Base-by-base conservation (phyloP, 768 basidiomycete species). In the Boletus huronensis region DNA sequence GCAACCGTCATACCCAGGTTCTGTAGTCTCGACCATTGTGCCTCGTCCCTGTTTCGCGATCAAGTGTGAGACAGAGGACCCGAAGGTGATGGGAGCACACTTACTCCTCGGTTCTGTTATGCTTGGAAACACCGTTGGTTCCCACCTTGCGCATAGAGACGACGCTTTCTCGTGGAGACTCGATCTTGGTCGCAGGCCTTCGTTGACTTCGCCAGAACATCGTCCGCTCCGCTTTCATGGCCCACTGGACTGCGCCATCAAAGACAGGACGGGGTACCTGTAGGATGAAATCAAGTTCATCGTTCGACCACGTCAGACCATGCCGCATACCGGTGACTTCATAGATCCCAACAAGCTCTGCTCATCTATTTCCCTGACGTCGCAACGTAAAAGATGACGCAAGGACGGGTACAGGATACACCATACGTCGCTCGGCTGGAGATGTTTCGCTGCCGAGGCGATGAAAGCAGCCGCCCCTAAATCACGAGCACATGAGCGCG, bases 341-440 rank as follows among this genome's bases (percentile, higher is more conserved):
- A 96, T 77, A 2, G 86, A 83, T 28, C 80, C 75, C 28, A 98
- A 70, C n/a, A 99, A 64, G 42, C 82, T 85, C 48, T 79, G 78
- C 54, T 90, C 91, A 46, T 89, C 82, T 44, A 98, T 81, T 7
- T 78, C 77, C 2, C 77, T 79, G 21, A 98, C 76, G 60, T 98
- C 97, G 2, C 85, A 90, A 53, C 87, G 87, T 36, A 98, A 75
- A 54, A 94, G 84, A 62, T 93, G 88, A 43, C 90, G 81, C 39
- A 98, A 72, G 0, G 89, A 90, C 0, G 97, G 96, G 61, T 98
- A 98, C 9, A 99, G 70, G 39, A 98, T 96, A 64, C 94, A 98
- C 96, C 97, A 98, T 21, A 93, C 85, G 65, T 99, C 97, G 50
- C 92, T 93, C 3, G 77, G 71, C 0, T 88, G 89, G 6, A 99